These are phyloP conservation scores for Naumovozyma baii DNA, from an alignment of 805 yeast species.

Conservation along the genomic window DNA sequence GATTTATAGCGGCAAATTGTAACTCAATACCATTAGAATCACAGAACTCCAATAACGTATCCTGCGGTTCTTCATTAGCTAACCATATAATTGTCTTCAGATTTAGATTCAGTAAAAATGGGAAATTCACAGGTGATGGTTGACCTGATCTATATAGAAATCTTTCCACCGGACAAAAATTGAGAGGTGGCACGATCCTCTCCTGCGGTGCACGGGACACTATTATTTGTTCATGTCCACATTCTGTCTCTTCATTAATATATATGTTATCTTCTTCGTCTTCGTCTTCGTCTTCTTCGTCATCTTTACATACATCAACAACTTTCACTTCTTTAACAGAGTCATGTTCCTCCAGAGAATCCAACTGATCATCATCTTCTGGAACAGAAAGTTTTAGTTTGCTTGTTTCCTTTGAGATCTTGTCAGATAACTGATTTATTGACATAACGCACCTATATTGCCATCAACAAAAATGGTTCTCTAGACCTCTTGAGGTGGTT, in stretches of 20 bases:
- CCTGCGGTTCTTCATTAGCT: slow-evolving; percentile 92
- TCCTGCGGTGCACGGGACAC: slow-evolving; percentile 48
- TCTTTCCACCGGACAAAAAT: slow-evolving; percentile 90
- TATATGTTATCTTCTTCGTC: slow-evolving; percentile 25
- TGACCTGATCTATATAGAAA: slow-evolving; percentile 85
- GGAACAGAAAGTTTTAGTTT: too few relatives aligned
- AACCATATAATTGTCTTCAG: slow-evolving; percentile 84
- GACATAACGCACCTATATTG: too few relatives aligned
- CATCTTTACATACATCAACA: slow-evolving; percentile 6
- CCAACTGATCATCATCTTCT: too few relatives aligned
- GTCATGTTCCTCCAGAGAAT: slow-evolving; percentile 1
- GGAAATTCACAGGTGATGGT: slow-evolving; percentile 87
- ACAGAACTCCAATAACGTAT: slow-evolving; percentile 73
- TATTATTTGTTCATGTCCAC: slow-evolving; percentile 22
- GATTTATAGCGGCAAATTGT: slow-evolving; percentile 73
- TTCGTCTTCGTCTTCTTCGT: slow-evolving; percentile 18
- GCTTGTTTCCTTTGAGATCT: too few relatives aligned
- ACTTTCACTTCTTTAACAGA: slow-evolving; percentile 1
- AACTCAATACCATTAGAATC: slow-evolving; percentile 61
- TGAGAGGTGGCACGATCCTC: slow-evolving; percentile 83
- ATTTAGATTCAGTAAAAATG: slow-evolving; percentile 65
- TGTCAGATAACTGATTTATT: too few relatives aligned
- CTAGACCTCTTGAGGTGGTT: too few relatives aligned
- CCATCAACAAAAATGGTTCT: too few relatives aligned
- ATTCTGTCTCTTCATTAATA: slow-evolving; percentile 27